phyloP scores from a whole-genome alignment of 1,284 basidiomycete species.

The Trichosporon sp. region DNA sequence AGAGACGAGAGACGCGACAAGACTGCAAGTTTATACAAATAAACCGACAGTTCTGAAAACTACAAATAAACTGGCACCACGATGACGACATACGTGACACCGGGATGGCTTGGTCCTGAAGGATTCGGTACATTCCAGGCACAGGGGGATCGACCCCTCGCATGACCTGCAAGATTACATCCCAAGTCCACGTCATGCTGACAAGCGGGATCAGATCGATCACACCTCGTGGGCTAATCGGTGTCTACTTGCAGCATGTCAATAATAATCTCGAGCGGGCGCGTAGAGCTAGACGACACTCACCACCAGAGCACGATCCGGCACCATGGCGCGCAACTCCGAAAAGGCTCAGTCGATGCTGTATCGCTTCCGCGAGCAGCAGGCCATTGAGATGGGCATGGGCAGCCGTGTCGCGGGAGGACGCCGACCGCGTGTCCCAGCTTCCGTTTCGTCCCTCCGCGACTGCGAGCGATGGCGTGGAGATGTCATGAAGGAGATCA shows the following conservation, averaged over 20 bases:
- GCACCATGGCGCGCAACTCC: constrained; percentile 76
- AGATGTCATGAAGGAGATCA: constrained; percentile 89
- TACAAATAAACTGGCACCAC: background rate
- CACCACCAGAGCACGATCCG: background rate
- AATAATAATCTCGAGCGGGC: background rate
- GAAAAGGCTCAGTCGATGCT: constrained; percentile 98
- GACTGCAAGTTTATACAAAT: no score
- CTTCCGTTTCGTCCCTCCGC: constrained; percentile 77
- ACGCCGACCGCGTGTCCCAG: constrained; percentile 81
- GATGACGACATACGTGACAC: background rate
- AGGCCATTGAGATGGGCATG: constrained; percentile 89
- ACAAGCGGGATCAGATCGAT: background rate
- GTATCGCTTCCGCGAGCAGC: constrained; percentile 95
- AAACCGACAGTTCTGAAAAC: background rate
- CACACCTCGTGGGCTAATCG: background rate
- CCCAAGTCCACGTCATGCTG: background rate
- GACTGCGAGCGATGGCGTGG: constrained; percentile 95
- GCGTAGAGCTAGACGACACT: background rate
- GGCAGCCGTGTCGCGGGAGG: constrained; percentile 62
- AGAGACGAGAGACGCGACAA: no score
- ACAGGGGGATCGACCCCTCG: background rate
- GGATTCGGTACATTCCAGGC: background rate
- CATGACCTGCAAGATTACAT: background rate
- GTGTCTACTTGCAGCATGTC: background rate
- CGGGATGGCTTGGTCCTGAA: background rate